These are phyloP conservation scores for Colletotrichum truncatum DNA, from an alignment of 2,329 filamentous ascomycete species.

Conservation along the genomic window DNA sequence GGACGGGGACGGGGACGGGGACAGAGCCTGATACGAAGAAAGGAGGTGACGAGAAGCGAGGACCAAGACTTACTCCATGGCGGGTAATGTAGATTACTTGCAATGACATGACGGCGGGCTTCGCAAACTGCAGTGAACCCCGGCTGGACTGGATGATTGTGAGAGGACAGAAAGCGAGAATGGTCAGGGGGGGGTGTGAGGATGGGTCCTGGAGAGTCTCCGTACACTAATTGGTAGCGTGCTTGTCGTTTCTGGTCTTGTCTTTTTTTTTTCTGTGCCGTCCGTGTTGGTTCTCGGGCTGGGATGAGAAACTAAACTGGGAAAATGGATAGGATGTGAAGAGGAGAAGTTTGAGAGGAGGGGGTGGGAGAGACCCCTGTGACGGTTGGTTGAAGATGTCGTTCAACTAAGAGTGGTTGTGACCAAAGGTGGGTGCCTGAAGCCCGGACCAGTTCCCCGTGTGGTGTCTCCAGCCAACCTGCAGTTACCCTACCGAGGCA, in stretches of 20 bases:
- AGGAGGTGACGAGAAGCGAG: constrained; percentile 10
- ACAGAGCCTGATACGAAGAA: constrained; percentile 17
- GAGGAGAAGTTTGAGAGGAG: neutral
- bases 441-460: constrained; percentile 26
- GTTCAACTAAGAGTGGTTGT: constrained; percentile 25
- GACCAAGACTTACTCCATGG: constrained; percentile 71
- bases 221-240: too few relatives aligned
- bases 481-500: constrained; percentile 4
- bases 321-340: neutral
- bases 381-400: constrained; percentile 27
- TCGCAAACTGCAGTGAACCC: neutral
- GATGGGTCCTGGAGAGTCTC: neutral
- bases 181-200: neutral
- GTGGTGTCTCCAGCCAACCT: constrained; percentile 2
- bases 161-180: neutral
- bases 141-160: neutral
- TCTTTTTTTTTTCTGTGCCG: neutral
- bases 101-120: constrained; percentile 61
- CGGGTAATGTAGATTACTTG: constrained; percentile 79
- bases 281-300: neutral
- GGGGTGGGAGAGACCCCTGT: constrained; percentile 1
- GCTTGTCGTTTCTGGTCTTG: neutral
- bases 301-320: neutral
- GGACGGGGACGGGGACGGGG: constrained; percentile 23
- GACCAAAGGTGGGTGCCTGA: neutral